Conservation (phyloP, 2,329 filamentous ascomycete species). For the Colletotrichum camelliae region DNA sequence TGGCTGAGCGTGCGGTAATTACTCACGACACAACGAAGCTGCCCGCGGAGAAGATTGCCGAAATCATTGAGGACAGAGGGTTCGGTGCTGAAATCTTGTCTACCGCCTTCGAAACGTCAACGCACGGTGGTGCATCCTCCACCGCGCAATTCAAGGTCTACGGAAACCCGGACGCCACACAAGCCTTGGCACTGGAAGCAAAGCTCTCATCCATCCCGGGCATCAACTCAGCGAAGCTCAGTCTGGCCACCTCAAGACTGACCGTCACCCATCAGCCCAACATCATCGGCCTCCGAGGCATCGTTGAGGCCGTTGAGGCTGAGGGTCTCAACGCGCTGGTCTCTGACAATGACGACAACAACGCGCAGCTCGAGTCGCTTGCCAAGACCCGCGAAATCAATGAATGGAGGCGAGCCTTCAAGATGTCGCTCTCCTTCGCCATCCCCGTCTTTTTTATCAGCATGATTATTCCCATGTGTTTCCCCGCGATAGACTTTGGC, state of each 20-base stretch:
- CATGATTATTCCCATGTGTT: conserved; percentile 92
- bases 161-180: conserved; percentile 73
- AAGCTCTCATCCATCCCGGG: conserved; percentile 70
- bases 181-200: conserved; percentile 76
- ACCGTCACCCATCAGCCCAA: conserved; percentile 75
- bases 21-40: conserved; percentile 79
- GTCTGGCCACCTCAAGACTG: conserved; percentile 75
- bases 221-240: conserved; percentile 75
- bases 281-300: conserved; percentile 76
- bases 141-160: conserved; percentile 84
- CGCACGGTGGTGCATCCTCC: conserved; percentile 49
- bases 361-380: conserved; percentile 92
- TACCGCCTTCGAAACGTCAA: conserved; percentile 64
- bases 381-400: conserved; percentile 96
- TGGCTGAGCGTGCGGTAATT: conserved; percentile 90
- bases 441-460: conserved; percentile 89
- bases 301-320: conserved; percentile 85
- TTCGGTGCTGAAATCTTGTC: conserved; percentile 88
- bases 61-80: conserved; percentile 87
- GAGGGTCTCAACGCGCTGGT: conserved; percentile 87
- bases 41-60: conserved; percentile 74
- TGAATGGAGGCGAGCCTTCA: conserved; percentile 87
- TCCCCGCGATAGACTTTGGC: conserved; percentile 80
- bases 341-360: conserved; percentile 92
- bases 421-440: conserved; percentile 79